Evolutionary conservation across 2,329 filamentous ascomycete genomes (phyloP), one percentile per base, ranked within the genome.

Genomic region (Penicillium hordei): DNA sequence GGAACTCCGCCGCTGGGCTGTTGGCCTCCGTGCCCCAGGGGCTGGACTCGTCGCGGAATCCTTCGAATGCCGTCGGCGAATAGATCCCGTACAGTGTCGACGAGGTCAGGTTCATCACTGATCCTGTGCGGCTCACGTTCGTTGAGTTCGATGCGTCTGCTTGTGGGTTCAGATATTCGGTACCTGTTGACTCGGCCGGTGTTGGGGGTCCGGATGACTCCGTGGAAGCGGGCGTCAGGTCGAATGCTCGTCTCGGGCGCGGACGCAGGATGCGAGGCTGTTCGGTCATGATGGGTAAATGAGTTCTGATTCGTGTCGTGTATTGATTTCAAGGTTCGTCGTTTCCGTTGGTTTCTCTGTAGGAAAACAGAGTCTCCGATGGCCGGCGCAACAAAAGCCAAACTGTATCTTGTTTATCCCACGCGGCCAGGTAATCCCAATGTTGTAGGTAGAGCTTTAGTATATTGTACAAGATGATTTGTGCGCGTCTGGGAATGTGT

Each of bases 21-120:
- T 90, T 85, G 33, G 89, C 84, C 36, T 90, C 91, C 0, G 87
- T 89, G 25, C 89, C 90, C 88, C 89, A 94, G 2, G 91, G 91
- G 12, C 89, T 92, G 55, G 81, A 75, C 60, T 87, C 86, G 63
- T 86, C 85, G 58, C 68, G 79, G 74, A 64, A 82, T 76, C 62
- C 75, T 44, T 83, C 79, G 57, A 83, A 83, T 33, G 83, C 82
- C 0, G 85, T 84, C 7, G 86, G 86, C 12, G 87, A 87, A 79
- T 96, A 99, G 68, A 99, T 99, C 54, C 94, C 93, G 65, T 89
- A 90, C 5, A 99, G 83, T 0, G 94, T 96, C 2, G 91, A 93
- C 10, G 90, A 88, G 4, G 91, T 96, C 59, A 99, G 82, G 72
- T 97, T 96, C 70, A 92, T 80, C 57, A 91, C 84, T 10, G 91